Evolutionary conservation across 495 filamentous ascomycete genomes (phyloP), one percentile per base, ranked within the genome.

Genomic region (Xylaria scruposa): DNA sequence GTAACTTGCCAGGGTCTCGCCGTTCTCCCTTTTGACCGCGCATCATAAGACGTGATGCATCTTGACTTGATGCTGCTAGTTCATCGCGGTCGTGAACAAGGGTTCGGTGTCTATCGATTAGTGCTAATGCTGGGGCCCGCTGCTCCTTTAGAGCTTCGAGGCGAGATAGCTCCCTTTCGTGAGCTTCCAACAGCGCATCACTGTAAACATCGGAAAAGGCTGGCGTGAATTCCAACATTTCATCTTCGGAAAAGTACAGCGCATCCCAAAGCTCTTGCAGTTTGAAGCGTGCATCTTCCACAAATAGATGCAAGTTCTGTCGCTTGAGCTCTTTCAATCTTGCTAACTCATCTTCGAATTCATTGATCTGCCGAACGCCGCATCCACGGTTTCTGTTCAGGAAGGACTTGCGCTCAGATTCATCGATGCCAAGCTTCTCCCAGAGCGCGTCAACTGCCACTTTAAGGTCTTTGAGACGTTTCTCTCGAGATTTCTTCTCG

Each of bases 181-280:
- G 97, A 0, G 94, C 87, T 73, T 88, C 86, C 4, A 99, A 89
- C 21, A 99, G 87, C 51, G 96, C 95, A 78, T 98, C 96, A 74
- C 94, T 97, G 78, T 91, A 92, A 17, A 91, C 90, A 75, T 93
- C 91, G 0, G 94, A 97, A 78, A 97, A 97, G 1, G 94, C 95
- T 4, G 97, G 95, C 4, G 94, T 94, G 72, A 98, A 99, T 70
- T 98, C 94, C 67, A 97, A 86, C 93, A 97, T 98, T 79, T 99
- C 96, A 76, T 98, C 95, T 79, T 99, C 96, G 0, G 94, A 97
- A 78, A 94, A 94, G 81, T 94, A 98, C 5, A 99, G 83, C 9
- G 88, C 85, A 78, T 98, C 95, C 96, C 96, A 99, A 2, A 99
- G 88, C 75, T 96, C 95, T 77, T 97, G 94, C 13, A 99, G 87